Conservation (phyloP, 345 rosid species). For the Bruguiera gymnorhiza region DNA sequence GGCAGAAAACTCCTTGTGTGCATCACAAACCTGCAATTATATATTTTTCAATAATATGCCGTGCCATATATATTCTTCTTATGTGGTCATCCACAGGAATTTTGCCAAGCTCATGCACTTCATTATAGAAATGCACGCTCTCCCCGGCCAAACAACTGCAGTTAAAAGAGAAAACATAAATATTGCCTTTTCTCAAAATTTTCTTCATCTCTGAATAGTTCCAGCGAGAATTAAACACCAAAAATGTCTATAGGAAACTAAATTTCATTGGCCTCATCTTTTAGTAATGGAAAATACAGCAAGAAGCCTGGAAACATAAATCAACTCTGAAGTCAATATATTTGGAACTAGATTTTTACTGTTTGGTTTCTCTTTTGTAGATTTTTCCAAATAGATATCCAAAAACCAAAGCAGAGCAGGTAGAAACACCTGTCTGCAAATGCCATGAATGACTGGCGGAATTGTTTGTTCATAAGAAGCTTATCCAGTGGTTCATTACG, state of each 20-base stretch:
- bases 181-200: neutral
- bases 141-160: slow-evolving; percentile 87
- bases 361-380: too few species aligned
- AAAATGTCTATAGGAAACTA: neutral
- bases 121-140: slow-evolving; percentile 82
- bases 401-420: neutral
- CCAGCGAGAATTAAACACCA: neutral
- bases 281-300: neutral
- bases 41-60: slow-evolving; percentile 82
- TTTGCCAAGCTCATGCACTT: slow-evolving; percentile 74
- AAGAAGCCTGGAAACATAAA: neutral
- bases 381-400: neutral
- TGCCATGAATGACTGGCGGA: slow-evolving; percentile 80
- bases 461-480: slow-evolving; percentile 71
- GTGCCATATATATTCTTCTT: slow-evolving; percentile 82
- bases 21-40: slow-evolving; percentile 58
- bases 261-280: neutral
- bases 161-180: slow-evolving; percentile 15
- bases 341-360: neutral
- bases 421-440: slow-evolving; percentile 78
- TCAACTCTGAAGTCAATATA: neutral
- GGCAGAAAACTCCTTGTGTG: slow-evolving; percentile 5
- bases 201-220: neutral
- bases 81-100: slow-evolving; percentile 57
- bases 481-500: slow-evolving; percentile 76